Conservation (phyloP, 345 rosid genomes). For the Trapa bicornis region DNA sequence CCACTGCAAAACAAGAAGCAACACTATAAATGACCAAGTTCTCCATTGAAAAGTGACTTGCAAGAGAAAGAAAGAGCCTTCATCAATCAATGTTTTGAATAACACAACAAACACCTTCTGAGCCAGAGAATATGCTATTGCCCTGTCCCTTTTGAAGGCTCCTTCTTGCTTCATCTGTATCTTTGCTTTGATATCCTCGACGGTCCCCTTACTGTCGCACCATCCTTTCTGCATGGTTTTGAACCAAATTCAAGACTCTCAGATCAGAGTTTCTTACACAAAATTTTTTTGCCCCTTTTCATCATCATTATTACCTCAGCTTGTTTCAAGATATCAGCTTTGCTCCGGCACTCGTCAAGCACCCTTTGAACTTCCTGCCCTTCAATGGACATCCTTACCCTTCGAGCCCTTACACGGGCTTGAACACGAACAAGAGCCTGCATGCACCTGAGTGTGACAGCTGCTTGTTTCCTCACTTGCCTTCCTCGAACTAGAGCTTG, state of each 20-base stretch:
- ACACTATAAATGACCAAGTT: neutral
- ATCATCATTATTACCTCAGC: slow-evolving; percentile 45
- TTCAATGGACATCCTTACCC: slow-evolving; percentile 68
- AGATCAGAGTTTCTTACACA: neutral
- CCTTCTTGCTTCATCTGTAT: slow-evolving; percentile 85
- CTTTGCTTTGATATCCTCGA: slow-evolving; percentile 56
- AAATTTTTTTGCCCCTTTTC: neutral
- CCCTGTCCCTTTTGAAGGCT: slow-evolving; percentile 83
- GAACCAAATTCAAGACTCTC: neutral
- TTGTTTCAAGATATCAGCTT: slow-evolving; percentile 56
- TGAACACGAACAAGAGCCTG: slow-evolving; percentile 94
- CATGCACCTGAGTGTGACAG: slow-evolving; percentile 89
- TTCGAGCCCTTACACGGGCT: slow-evolving; percentile 88
- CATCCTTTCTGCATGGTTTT: slow-evolving; percentile 58
- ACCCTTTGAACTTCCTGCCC: slow-evolving; percentile 80
- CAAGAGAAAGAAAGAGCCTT: neutral
- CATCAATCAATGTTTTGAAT: neutral
- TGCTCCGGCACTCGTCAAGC: slow-evolving; percentile 43
- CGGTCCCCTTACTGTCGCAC: slow-evolving; percentile 89
- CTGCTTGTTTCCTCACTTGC: slow-evolving; percentile 95
- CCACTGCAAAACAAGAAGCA: neutral
- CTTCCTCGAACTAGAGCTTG: slow-evolving; percentile 92
- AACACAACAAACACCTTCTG: slow-evolving; percentile 47
- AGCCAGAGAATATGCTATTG: slow-evolving; percentile 73
- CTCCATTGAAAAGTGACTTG: neutral